phyloP scores from a whole-genome alignment of 2,329 filamentous ascomycete genomes.

The Penicillium sclerotigenum region DNA sequence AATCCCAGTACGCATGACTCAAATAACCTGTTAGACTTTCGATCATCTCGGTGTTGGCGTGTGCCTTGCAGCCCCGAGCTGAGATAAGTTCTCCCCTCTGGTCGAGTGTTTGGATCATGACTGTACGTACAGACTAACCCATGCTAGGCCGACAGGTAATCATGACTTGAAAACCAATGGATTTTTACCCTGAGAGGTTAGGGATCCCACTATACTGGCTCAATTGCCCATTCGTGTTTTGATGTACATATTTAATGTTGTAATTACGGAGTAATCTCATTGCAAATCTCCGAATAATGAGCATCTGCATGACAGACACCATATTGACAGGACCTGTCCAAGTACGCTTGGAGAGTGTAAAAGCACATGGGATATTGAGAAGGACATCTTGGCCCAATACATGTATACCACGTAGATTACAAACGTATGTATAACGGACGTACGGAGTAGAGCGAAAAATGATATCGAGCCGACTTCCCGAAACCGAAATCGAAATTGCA shows the following conservation, averaged over 20 bases:
- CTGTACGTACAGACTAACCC: slow-evolving; percentile 1
- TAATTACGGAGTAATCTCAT: background rate
- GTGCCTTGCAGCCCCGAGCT: background rate
- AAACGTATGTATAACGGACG: background rate
- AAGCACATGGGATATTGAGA: background rate
- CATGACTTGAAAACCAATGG: background rate
- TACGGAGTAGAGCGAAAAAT: background rate
- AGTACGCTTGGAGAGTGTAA: background rate
- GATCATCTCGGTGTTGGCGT: background rate
- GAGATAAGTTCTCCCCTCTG: background rate
- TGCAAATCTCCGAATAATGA: background rate
- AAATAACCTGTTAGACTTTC: background rate
- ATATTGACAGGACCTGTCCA: background rate
- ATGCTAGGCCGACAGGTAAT: slow-evolving; percentile 5
- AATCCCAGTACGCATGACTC: background rate
- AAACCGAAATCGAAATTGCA: background rate
- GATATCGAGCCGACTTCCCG: background rate
- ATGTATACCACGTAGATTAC: background rate
- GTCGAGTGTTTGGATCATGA: slow-evolving; percentile 4
- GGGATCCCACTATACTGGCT: background rate
- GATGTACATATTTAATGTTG: background rate
- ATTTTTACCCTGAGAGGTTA: background rate
- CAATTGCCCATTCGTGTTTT: background rate
- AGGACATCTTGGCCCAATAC: background rate
- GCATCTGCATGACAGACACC: slow-evolving; percentile 3